These are phyloP conservation scores for Tilletia caries DNA, from an alignment of 1,284 basidiomycete genomes.

Conservation along the genomic window DNA sequence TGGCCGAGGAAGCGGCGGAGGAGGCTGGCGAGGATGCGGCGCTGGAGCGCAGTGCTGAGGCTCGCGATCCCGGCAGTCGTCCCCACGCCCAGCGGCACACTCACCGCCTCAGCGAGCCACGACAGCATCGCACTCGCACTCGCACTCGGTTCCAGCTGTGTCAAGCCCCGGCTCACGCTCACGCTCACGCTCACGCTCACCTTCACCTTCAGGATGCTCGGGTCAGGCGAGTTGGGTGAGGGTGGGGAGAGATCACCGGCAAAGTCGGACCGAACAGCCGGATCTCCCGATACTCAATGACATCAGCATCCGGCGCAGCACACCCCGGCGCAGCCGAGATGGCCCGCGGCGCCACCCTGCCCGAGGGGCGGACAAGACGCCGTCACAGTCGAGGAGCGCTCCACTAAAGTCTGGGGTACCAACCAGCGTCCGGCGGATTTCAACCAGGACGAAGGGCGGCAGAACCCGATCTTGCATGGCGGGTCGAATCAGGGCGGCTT, in stretches of 20 bases:
- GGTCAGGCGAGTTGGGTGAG: no score
- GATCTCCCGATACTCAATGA: no score
- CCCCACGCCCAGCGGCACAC: conserved; percentile 1
- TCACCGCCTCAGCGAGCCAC: conserved; percentile 11
- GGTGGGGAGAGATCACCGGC: no score
- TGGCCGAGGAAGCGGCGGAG: conserved; percentile 79
- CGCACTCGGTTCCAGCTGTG: no score
- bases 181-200: no score
- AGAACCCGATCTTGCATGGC: conserved; percentile 31
- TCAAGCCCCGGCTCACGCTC: no score
- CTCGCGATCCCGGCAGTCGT: conserved; percentile 13
- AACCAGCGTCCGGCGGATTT: conserved; percentile 32
- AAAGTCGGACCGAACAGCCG: no score
- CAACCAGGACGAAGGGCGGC: conserved; percentile 32
- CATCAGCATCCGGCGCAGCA: conserved; percentile 9
- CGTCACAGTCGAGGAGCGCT: conserved; percentile 29
- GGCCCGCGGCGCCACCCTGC: conserved; percentile 31
- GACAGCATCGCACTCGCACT: neutral
- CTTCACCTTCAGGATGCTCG: no score
- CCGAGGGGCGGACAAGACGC: conserved; percentile 27
- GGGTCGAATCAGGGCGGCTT: conserved; percentile 34
- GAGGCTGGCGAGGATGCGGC: conserved; percentile 82
- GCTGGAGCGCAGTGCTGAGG: conserved; percentile 76
- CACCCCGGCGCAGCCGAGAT: conserved; percentile 29
- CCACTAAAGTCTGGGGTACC: conserved; percentile 30